A percentile compares a stretch with the other conserved stretches of the same genome.
Evolutionary conservation across 2,329 filamentous ascomycete species (phyloP).

Genomic region (Didymella pinodella): DNA sequence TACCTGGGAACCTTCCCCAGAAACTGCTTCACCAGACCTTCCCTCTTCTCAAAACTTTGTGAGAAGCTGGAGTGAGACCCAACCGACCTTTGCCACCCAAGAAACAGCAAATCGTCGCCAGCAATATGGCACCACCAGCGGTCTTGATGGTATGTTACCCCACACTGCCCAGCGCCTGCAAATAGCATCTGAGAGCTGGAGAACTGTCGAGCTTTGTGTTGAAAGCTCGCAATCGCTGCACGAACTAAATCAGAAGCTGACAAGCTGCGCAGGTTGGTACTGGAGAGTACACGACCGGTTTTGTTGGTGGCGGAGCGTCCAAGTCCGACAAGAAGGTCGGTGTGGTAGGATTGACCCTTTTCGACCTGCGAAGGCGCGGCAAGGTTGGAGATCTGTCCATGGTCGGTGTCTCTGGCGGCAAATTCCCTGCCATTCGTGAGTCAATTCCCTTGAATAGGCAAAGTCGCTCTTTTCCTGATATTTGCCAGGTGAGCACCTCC

Average conservation of each 20-base stretch:
- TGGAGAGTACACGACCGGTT: slow-evolving; percentile 96
- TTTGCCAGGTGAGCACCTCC: slow-evolving; percentile 75
- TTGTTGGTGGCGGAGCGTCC: slow-evolving; percentile 82
- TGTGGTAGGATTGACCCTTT: slow-evolving; percentile 87
- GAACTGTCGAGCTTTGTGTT: neutral
- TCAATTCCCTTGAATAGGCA: slow-evolving; percentile 24
- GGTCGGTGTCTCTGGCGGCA: slow-evolving; percentile 87
- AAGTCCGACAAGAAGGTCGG: slow-evolving; percentile 96
- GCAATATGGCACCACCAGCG: slow-evolving; percentile 58
- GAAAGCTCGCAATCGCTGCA: neutral
- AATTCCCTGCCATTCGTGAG: slow-evolving; percentile 90
- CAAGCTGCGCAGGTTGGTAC: slow-evolving; percentile 71
- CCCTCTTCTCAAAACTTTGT: slow-evolving; percentile 3
- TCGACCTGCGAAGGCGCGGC: slow-evolving; percentile 85
- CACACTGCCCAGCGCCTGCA: slow-evolving; percentile 11
- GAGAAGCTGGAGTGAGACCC: slow-evolving; percentile 10
- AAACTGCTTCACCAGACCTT: slow-evolving; percentile 16
- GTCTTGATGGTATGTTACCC: slow-evolving; percentile 56
- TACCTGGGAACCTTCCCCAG: slow-evolving; percentile 14
- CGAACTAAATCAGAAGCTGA: slow-evolving; percentile 17
- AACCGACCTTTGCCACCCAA: slow-evolving; percentile 13
- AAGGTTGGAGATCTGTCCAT: slow-evolving; percentile 88
- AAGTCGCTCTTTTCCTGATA: slow-evolving; percentile 24
- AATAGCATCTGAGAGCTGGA: neutral
- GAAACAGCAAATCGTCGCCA: slow-evolving; percentile 9